phyloP scores from a whole-genome alignment of 495 filamentous ascomycete genomes.

The Podospora anserina region DNA sequence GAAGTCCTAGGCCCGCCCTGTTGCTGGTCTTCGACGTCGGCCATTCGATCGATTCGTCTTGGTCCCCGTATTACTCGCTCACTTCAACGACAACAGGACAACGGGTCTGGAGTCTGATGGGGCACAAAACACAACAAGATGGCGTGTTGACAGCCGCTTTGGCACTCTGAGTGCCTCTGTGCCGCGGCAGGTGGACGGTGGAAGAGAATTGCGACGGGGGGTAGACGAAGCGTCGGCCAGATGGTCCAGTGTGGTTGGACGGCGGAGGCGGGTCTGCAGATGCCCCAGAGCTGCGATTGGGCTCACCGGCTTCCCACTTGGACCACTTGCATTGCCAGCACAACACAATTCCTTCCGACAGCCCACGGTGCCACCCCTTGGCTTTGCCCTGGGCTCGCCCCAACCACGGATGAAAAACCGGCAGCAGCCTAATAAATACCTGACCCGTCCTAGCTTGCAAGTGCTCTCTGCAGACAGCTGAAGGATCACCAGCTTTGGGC shows the following conservation, averaged over 20 bases:
- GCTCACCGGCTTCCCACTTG: slow-evolving; percentile 14
- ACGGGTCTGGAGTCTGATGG: neutral
- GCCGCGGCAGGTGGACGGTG: slow-evolving; percentile 9
- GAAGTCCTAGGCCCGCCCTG: slow-evolving; percentile 33
- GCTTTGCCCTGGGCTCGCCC: neutral
- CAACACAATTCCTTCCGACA: slow-evolving; percentile 9
- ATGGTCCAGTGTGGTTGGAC: slow-evolving; percentile 37
- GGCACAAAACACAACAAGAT: neutral
- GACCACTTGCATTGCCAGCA: slow-evolving; percentile 24
- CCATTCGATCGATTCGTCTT: slow-evolving; percentile 39
- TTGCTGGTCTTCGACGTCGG: slow-evolving; percentile 31
- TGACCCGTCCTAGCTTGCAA: slow-evolving; percentile 8
- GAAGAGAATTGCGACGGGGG: slow-evolving; percentile 22
- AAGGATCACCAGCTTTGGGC: neutral
- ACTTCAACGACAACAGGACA: slow-evolving; percentile 31
- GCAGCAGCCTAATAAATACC: slow-evolving; percentile 2
- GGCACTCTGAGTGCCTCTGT: slow-evolving; percentile 10
- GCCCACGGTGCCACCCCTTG: neutral
- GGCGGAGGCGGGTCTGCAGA: slow-evolving; percentile 18
- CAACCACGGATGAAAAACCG: neutral
- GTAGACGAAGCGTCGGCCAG: slow-evolving; percentile 25
- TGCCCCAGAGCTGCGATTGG: slow-evolving; percentile 28
- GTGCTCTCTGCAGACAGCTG: neutral
- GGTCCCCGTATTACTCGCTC: neutral
- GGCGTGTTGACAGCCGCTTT: neutral